Evolutionary conservation across 306 rosid species (phyloP).

Genomic region (Cicer cuneatum): DNA sequence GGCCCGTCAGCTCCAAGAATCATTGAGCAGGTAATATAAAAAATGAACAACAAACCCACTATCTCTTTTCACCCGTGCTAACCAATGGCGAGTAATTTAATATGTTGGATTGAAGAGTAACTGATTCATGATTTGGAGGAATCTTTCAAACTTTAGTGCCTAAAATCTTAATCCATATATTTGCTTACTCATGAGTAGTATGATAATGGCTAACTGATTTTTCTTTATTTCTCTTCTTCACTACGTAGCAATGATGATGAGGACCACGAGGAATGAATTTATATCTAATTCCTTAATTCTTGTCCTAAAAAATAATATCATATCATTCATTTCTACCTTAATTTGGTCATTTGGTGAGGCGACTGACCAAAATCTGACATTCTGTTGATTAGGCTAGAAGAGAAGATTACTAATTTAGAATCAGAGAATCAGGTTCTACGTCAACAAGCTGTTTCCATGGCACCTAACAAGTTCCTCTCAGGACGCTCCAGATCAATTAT

Average conservation of each 20-base stretch:
- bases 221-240: slow-evolving; percentile 39
- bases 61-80: slow-evolving; percentile 22
- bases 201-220: slow-evolving; percentile 40
- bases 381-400: slow-evolving; percentile 79
- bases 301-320: slow-evolving; percentile 37
- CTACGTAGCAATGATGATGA: background rate
- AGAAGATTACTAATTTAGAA: slow-evolving; percentile 77
- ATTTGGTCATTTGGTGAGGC: background rate
- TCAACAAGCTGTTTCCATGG: slow-evolving; percentile 90
- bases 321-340: slow-evolving; percentile 28
- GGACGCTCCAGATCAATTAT: slow-evolving; percentile 83
- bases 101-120: slow-evolving; percentile 25
- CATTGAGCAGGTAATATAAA: slow-evolving; percentile 68
- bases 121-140: slow-evolving; percentile 25
- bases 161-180: background rate
- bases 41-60: slow-evolving; percentile 27
- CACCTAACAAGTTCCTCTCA: slow-evolving; percentile 82
- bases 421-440: slow-evolving; percentile 90
- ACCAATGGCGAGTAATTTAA: background rate
- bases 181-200: slow-evolving; percentile 26
- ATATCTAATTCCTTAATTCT: slow-evolving; percentile 18
- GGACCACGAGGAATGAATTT: background rate
- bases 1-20: slow-evolving; percentile 74
- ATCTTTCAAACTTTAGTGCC: slow-evolving; percentile 32
- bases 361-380: slow-evolving; percentile 48